Percentiles rank a stretch among this genome's conserved stretches.
phyloP scores from a whole-genome alignment of 192 early-diverging fungal genomes.

The Dissophora ornata region DNA sequence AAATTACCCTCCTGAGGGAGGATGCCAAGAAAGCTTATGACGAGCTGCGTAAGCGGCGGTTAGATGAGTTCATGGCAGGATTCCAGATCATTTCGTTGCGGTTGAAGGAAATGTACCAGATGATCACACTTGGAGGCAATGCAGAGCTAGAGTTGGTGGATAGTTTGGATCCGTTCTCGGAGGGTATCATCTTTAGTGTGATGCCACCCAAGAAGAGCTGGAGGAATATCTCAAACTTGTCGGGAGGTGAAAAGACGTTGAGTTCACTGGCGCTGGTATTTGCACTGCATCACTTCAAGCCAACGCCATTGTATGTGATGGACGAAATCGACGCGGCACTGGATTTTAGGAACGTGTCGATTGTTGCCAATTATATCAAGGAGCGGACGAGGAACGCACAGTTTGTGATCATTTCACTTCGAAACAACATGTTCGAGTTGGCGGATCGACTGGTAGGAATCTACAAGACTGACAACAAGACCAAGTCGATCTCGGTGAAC shows the following conservation, averaged over 20 bases:
- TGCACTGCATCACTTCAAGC: slow-evolving; percentile 99
- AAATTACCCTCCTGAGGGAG: slow-evolving; percentile 79
- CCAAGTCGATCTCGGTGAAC: slow-evolving; percentile 43
- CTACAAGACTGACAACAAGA: slow-evolving; percentile 92
- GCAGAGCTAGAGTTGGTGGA: slow-evolving; percentile 98
- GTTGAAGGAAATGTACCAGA: slow-evolving; percentile 99
- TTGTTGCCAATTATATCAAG: slow-evolving; percentile 99
- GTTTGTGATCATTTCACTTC: slow-evolving; percentile 97
- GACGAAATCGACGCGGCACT: slow-evolving; percentile 99
- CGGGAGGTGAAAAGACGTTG: slow-evolving; percentile 99
- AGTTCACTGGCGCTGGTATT: slow-evolving; percentile 99
- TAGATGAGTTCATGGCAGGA: slow-evolving; percentile 96
- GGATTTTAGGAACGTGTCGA: slow-evolving; percentile 99
- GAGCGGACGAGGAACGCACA: slow-evolving; percentile 97
- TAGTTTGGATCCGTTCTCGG: slow-evolving; percentile 97
- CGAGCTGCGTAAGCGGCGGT: slow-evolving; percentile 75
- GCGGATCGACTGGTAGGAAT: slow-evolving; percentile 98
- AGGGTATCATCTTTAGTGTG: slow-evolving; percentile 97
- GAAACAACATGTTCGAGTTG: slow-evolving; percentile 99
- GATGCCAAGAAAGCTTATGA: slow-evolving; percentile 79
- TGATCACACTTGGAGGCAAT: slow-evolving; percentile 98
- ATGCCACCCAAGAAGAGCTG: slow-evolving; percentile 99
- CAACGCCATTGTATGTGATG: slow-evolving; percentile 99
- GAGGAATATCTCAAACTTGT: slow-evolving; percentile 99
- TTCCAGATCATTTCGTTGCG: slow-evolving; percentile 93